Conservation (phyloP, 192 early-diverging fungal genomes). For the Endogone sp. region DNA sequence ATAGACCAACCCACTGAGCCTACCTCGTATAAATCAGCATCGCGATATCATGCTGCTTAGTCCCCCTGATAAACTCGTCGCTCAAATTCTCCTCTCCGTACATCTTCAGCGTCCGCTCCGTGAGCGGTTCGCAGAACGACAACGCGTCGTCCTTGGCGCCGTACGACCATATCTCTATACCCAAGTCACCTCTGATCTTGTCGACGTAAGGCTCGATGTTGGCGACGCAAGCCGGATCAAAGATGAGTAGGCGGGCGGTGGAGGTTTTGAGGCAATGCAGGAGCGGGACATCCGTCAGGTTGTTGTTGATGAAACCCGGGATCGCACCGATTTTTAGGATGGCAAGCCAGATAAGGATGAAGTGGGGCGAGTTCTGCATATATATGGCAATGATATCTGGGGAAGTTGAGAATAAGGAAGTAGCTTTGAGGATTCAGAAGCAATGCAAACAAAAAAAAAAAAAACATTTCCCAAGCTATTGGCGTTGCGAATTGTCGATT, state of each 20-base stretch:
- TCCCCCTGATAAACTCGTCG: constrained; percentile 14
- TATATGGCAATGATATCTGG: constrained; percentile 47
- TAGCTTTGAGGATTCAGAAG: too few species aligned
- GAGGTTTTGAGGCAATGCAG: constrained; percentile 38
- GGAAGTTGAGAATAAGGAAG: too few species aligned
- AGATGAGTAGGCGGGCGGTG: constrained; percentile 33
- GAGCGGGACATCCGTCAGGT: constrained; percentile 35
- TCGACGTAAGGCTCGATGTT: constrained; percentile 18
- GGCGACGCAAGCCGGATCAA: constrained; percentile 33
- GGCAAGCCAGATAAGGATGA: constrained; percentile 48
- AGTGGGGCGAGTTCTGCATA: constrained; percentile 56
- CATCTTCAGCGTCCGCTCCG: constrained; percentile 15
- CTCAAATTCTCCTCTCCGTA: constrained; percentile 22
- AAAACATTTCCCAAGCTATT: too few species aligned
- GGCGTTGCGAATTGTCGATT: too few species aligned
- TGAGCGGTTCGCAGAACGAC: constrained; percentile 19
- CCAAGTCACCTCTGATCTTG: constrained; percentile 7
- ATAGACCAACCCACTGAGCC: too few species aligned
- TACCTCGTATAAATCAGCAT: constrained; percentile 42
- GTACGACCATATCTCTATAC: constrained; percentile 18
- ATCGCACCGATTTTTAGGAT: constrained; percentile 52
- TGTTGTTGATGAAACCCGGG: constrained; percentile 58
- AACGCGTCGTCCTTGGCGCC: constrained; percentile 22
- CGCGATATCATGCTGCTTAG: constrained; percentile 21
- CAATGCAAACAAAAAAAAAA: too few species aligned